Base-by-base conservation (phyloP, 441 rosid species). In the Rhodomyrtus psidioides region DNA sequence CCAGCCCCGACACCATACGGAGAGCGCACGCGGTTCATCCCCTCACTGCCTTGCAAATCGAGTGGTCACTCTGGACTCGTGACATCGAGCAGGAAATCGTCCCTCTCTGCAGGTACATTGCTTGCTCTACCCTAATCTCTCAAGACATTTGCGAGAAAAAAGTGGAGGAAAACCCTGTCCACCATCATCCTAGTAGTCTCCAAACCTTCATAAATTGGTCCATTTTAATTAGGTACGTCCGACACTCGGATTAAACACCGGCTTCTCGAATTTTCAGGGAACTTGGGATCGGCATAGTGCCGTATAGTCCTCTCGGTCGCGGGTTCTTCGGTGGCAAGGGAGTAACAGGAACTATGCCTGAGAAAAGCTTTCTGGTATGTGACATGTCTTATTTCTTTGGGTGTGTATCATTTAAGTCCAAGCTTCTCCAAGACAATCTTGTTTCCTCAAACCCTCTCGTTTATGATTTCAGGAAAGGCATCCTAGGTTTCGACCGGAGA, bases 241-340 rank as follows among this genome's bases (percentile, higher is more conserved):
- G 44, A 2, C 14, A 30, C 46, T 62, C 17, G 46, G 26, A 17
- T 62, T 62, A 17, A 30, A 6, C 9, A 62, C 24, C 44, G 13
- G 10, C 27, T 55, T 23, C 27, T 59, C 7, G 39, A 12, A 58
- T 12, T 39, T 30, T 10, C 53, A 81, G 54, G 81, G 81, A 85
- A 60, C 87, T 59, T 53, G 87, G 84, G 27, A 81, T 85, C 39
- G 60, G 87, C 16, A 85, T 85, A 58, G 87, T 81, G 28, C 79
- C 84, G 0, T 85, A 85, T 60, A 58, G 84, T 59, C 84, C 84
- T 30, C 44, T 85, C 15, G 87, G 84, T 49, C 49, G 81, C 9
- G 84, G 84, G 65, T 85, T 85, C 79, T 85, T 85, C 3, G 87
- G 84, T 23, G 87, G 87, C 2, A 85, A 26, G 79, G 87, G 83